Evolutionary conservation across 805 yeast genomes (phyloP), one percentile per base, ranked within the genome.

Genomic region (Priceomyces haplophilus): DNA sequence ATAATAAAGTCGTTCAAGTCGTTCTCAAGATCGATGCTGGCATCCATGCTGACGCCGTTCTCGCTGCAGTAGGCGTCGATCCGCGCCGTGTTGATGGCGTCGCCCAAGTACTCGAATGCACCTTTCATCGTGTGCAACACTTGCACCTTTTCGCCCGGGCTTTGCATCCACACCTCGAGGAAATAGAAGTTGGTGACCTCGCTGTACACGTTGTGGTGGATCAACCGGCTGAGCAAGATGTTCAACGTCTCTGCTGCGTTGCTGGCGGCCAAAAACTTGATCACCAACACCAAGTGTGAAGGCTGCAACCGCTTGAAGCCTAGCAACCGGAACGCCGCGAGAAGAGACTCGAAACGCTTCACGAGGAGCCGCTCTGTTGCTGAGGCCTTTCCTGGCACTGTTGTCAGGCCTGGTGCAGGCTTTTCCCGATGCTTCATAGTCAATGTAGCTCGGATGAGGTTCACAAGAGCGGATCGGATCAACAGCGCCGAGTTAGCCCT

Each of bases 121-220:
- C 42, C 18, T 36, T 57, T 52, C 37, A 67, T 56, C 20, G 43
- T 42, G 8, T 49, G 40, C 38, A 68, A 51, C 2, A 66, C 33
- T 11, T 42, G 41, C 6, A 37, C 19, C 19, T 57, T 55, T 17
- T 64, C 67, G 7, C 41, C 42, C 1, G 38, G 12, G 10, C 51
- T 49, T 8, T 29, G 31, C 4, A 66, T 32, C 17, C 47, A 41
- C 6, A 61, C 53, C 40, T 62, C 62, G 47, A 68, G 45, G 39
- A 64, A 62, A 40, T 62, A 65, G 37, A 64, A 64, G 45, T 62
- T 64, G 20, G 67, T 25, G 6, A 58, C 38, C 12, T 51, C 46
- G 8, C 59, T 35, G 15, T 55, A 41, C 3, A 43, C 33, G 16
- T 46, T 42, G 23, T 41, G 44, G 18, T 52, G 43, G 30, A 58